Evolutionary conservation across 768 basidiomycete species (phyloP), one percentile per base, ranked within the genome.

Genomic region (Lactifluus piperatus): DNA sequence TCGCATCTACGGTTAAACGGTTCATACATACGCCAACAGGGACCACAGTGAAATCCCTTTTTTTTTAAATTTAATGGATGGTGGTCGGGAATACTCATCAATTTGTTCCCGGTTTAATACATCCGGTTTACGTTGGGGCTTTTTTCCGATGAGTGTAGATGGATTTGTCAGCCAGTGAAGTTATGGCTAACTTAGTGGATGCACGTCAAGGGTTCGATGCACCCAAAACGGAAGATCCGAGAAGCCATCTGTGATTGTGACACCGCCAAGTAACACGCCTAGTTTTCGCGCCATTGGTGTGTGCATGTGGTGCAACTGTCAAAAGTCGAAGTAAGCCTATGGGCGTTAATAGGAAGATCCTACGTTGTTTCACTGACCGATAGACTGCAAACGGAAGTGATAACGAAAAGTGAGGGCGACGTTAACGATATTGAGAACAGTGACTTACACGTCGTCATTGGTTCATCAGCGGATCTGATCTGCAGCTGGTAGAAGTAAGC

Each of bases 401-500:
- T 47, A 57, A 13, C n/a, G 29, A 43, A 32, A 34, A 26, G 58
- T 30, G 16, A 27, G 46, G 18, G 45, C 46, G 36, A 32, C 39
- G 50, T 32, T 27, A 26, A 5, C 18, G 1, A 41, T 26, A 26
- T 20, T 47, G 9, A 39, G 24, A 32, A 7, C n/a, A 18, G 18
- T 26, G 39, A 66, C 74, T 66, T 67, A 76, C 74, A 76, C 22
- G 74, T 76, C 11, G 88, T 92, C 91, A 92, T 93, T 16, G 89
- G 90, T 68, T 94, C 91, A 68, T 93, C 91, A 0, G 91, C 92
- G 65, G 91, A 94, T 46, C 95, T 76, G 62, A 97, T 99, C 70
- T 99, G 97, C 14, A 98, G 76, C 75, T 97, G 94, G 69, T 94
- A 91, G 74, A 90, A 99, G 72, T 94, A 97, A 4, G 95, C 94